Conservation (phyloP, 208 protist species). For the Phytomonas serpens region DNA sequence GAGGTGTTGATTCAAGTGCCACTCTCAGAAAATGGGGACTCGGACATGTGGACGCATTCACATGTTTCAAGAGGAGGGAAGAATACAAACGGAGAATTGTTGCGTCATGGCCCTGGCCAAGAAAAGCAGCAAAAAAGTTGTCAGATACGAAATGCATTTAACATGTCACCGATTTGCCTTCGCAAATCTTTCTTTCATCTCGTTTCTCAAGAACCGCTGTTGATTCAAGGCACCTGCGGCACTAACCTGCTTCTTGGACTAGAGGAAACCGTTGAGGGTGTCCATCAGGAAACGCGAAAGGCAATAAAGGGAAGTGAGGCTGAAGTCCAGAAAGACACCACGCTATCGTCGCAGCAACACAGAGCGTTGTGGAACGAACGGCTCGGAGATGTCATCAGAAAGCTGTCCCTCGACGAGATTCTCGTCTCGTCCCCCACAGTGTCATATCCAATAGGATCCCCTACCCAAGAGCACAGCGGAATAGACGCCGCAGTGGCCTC, state of each 20-base stretch:
- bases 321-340: background rate
- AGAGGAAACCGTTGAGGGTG: conserved; percentile 12
- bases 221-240: conserved; percentile 93
- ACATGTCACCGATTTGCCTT: conserved; percentile 26
- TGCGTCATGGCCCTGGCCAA: background rate
- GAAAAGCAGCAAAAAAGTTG: background rate
- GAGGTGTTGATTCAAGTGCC: conserved; percentile 12
- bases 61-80: background rate
- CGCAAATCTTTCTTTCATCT: conserved; percentile 89
- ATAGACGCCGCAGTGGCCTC: background rate
- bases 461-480: conserved; percentile 3
- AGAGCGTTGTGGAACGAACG: conserved; percentile 1
- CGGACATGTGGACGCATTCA: background rate
- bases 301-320: background rate
- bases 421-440: background rate
- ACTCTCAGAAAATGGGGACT: background rate
- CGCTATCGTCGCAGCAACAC: background rate
- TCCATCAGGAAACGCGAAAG: background rate
- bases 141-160: background rate
- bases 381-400: conserved; percentile 12
- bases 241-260: conserved; percentile 86
- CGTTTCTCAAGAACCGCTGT: conserved; percentile 97
- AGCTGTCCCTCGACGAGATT: conserved; percentile 7
- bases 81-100: background rate
- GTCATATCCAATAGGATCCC: background rate